Conservation (phyloP, 2,329 filamentous ascomycete species). For the Colletotrichum caudatum region DNA sequence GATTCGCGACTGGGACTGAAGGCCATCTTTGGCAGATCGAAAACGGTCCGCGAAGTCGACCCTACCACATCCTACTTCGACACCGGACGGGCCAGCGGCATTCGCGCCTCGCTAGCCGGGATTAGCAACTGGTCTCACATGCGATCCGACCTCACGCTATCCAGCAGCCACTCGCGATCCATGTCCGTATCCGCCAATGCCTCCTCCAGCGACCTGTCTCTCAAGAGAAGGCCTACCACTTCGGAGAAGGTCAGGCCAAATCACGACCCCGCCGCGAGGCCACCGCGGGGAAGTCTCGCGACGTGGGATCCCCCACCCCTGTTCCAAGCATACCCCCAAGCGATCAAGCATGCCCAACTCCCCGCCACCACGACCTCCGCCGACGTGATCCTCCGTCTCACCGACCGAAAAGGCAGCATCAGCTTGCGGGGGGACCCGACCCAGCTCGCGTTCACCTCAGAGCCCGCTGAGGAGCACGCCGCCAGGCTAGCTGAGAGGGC, state of each 20-base stretch:
- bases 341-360: constrained; percentile 79
- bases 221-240: constrained; percentile 28
- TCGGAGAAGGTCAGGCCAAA: constrained; percentile 33
- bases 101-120: constrained; percentile 61
- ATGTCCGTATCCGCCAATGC: constrained; percentile 28
- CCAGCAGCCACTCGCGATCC: constrained; percentile 17
- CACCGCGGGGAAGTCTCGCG: constrained; percentile 51
- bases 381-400: constrained; percentile 75
- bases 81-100: constrained; percentile 51
- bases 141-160: constrained; percentile 37
- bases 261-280: constrained; percentile 21
- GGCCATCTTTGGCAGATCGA: constrained; percentile 63
- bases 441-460: constrained; percentile 41
- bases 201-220: constrained; percentile 32
- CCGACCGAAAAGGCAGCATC: constrained; percentile 62
- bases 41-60: constrained; percentile 52
- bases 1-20: constrained; percentile 66
- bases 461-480: constrained; percentile 46
- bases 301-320: constrained; percentile 79
- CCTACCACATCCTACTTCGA: constrained; percentile 48
- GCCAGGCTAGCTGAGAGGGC: constrained; percentile 52
- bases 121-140: constrained; percentile 58
- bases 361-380: constrained; percentile 75
- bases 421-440: constrained; percentile 51
- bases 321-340: constrained; percentile 89